A percentile compares a stretch with the other conserved stretches of the same genome.
phyloP scores from a whole-genome alignment of 2,329 filamentous ascomycete genomes.

The Cladorrhinum sp. region DNA sequence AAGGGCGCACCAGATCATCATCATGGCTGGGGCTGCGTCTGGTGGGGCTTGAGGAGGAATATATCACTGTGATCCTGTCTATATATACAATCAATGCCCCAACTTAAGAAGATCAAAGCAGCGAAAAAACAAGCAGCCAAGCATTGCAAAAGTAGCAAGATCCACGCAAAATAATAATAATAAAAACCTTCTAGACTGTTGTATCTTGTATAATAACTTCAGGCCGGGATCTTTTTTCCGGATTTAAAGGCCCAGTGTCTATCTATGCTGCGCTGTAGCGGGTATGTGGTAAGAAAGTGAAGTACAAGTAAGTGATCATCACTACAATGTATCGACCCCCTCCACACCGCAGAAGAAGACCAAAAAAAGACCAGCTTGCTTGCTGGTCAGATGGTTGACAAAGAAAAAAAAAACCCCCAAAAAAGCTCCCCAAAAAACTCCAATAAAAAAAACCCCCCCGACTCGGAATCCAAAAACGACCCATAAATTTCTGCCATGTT shows the following conservation, averaged over 20 bases:
- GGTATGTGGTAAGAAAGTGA: neutral
- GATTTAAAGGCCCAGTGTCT: neutral
- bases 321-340: neutral
- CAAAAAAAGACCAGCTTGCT: neutral
- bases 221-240: neutral
- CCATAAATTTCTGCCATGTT: neutral
- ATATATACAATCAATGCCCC: neutral
- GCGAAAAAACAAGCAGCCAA: no score
- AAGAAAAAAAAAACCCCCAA: no score
- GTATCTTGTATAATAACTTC: neutral
- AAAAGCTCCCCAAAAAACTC: no score
- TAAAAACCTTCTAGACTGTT: no score
- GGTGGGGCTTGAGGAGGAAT: neutral
- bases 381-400: neutral
- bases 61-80: neutral
- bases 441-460: no score
- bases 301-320: neutral
- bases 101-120: no score
- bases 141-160: no score
- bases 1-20: slow-evolving; percentile 48
- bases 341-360: neutral
- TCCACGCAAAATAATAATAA: no score
- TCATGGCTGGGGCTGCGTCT: slow-evolving; percentile 36
- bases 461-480: neutral
- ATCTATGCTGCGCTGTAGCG: neutral